These are phyloP conservation scores for Apophysomyces sp. DNA, from an alignment of 371 early-diverging fungal genomes.

Conservation along the genomic window DNA sequence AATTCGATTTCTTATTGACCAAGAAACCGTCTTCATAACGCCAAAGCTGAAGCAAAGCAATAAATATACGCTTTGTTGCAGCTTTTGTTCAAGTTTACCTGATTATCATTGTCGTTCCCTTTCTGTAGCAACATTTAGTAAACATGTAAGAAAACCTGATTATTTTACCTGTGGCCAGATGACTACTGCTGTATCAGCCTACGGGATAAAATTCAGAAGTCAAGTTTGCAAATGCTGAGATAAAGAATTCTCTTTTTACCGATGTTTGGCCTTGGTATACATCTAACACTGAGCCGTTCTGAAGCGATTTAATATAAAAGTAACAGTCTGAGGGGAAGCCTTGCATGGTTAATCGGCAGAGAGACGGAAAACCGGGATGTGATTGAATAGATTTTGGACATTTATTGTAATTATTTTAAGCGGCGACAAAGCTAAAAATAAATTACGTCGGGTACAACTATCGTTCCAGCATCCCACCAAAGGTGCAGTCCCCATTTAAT, in stretches of 20 bases:
- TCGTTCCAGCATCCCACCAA: too few species aligned
- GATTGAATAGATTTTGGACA: too few species aligned
- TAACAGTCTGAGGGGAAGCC: conserved; percentile 26
- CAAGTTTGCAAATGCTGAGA: too few species aligned
- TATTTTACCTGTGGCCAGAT: conserved; percentile 18
- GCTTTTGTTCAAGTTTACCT: conserved; percentile 7
- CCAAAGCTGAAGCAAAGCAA: conserved; percentile 23
- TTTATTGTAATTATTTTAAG: too few species aligned
- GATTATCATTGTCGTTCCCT: conserved; percentile 20
- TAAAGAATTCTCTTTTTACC: too few species aligned
- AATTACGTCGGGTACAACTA: too few species aligned
- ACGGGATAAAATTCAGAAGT: neutral
- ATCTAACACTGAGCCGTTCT: conserved; percentile 16
- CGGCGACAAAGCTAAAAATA: too few species aligned
- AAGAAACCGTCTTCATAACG: conserved; percentile 31
- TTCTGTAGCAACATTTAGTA: conserved; percentile 2
- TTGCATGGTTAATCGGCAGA: conserved; percentile 5
- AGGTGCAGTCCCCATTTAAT: too few species aligned
- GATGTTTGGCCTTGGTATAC: conserved; percentile 11
- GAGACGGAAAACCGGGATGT: neutral
- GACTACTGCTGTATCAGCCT: conserved; percentile 7
- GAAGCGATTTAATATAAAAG: conserved; percentile 27
- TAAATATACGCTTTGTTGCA: neutral
- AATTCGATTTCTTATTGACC: conserved; percentile 26
- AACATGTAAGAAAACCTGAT: neutral